Percentiles rank a stretch among this genome's conserved stretches.
Evolutionary conservation across 176 grass and related monocot species (phyloP).

Genomic region (Rhynchospora breviuscula): DNA sequence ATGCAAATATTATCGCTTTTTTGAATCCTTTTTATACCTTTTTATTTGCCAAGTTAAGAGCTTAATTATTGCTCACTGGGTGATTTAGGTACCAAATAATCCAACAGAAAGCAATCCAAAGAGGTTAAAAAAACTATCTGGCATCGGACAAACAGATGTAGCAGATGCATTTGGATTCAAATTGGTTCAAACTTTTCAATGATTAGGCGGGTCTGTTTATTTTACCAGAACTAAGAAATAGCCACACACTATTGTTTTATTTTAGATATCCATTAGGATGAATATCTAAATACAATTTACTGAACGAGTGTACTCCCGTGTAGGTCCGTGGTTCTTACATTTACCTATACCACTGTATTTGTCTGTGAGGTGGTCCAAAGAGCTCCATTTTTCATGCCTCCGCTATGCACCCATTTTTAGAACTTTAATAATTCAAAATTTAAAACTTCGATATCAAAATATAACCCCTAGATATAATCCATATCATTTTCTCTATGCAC

Average conservation of each 20-base stretch:
- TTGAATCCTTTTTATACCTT: neutral
- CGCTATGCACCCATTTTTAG: too few species aligned
- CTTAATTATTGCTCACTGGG: neutral
- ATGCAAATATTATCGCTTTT: neutral
- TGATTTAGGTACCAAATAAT: neutral
- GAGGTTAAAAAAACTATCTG: neutral
- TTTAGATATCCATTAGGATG: neutral
- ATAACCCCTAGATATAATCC: too few species aligned
- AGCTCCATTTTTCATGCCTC: neutral
- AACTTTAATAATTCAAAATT: too few species aligned
- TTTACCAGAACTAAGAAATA: neutral
- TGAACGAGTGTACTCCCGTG: neutral
- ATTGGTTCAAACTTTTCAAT: too few species aligned
- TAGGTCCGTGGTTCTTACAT: neutral
- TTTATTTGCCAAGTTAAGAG: neutral
- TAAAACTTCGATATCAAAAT: too few species aligned
- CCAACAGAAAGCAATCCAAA: neutral
- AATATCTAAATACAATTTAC: neutral
- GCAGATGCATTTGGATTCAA: neutral
- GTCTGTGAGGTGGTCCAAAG: neutral
- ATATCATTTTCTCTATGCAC: too few species aligned
- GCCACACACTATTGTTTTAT: neutral
- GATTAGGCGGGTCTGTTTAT: too few species aligned
- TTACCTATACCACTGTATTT: neutral
- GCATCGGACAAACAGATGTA: neutral